Base-by-base conservation (phyloP, 192 early-diverging fungal genomes). In the Backusella mclennaniae region DNA sequence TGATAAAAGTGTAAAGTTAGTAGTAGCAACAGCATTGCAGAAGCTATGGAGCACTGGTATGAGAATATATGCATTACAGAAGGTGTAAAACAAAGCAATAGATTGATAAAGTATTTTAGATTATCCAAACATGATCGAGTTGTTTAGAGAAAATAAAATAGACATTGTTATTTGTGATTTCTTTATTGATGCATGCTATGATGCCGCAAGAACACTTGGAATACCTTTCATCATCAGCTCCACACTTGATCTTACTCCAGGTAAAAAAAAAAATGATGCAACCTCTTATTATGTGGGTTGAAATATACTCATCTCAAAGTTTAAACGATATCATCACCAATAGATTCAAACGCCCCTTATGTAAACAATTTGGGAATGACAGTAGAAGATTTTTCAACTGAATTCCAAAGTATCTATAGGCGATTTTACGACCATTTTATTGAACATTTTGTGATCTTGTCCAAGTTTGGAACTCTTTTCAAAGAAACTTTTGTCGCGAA, bases 171-270 rank as follows among this genome's bases (percentile, higher is more conserved):
- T 80, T 17, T 80, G 79, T 26, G 79, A 80, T 35, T 35, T 53
- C 38, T 73, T 81, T 41, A 67, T 63, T 9, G 66, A 73, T 15
- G 35, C 52, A 14, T 81, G 80, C 49, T 35, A 49, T 0, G 72
- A 70, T 26, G 76, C 73, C 1, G 80, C 80, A 6, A 56, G 23
- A 23, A 38, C 42, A 23, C 3, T 31, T 4, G 41, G 53, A 31
- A 72, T 81, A 15, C 80, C 80, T 19, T 81, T 71, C 35, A 67
- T 77, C 3, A 19, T 81, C 3, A 81, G 76, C 6, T 77, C 80
- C 2, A 67, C 72, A 17, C 8, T 74, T 4, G 68, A 63, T 6
- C 2, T 71, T 14, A 46, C 41, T 71, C 23, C 38, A 44, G 69
- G 69, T 71, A 71, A 38, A 63, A 63, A 31, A 63, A 39, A 11